Evolutionary conservation across 805 yeast genomes (phyloP).

Genomic region (Huiozyma sinensis): DNA sequence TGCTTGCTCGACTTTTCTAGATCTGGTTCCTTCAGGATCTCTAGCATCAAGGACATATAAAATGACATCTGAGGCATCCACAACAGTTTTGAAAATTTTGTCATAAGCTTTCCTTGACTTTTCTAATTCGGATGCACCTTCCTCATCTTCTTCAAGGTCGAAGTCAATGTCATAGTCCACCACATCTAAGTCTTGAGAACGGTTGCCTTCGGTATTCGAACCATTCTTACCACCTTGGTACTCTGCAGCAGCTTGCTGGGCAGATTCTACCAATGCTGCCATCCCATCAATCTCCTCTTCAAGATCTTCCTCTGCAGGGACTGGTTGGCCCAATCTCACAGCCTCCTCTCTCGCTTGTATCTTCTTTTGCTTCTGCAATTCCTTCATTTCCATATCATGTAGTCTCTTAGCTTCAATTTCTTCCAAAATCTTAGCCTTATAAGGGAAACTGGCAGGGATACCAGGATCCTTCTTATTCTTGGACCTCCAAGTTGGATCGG

Average conservation of each 20-base stretch:
- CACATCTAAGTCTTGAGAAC: constrained; percentile 33
- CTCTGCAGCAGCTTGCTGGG: constrained; percentile 75
- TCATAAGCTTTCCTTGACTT: constrained; percentile 86
- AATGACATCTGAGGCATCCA: constrained; percentile 84
- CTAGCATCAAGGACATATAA: constrained; percentile 94
- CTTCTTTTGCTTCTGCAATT: constrained; percentile 39
- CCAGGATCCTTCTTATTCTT: constrained; percentile 81
- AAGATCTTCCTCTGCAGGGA: constrained; percentile 29
- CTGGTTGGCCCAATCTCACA: constrained; percentile 30
- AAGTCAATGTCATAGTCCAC: constrained; percentile 40
- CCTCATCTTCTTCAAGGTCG: constrained; percentile 32
- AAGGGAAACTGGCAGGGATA: constrained; percentile 90
- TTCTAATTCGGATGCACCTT: constrained; percentile 43
- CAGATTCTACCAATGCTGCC: constrained; percentile 81
- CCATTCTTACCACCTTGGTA: constrained; percentile 42
- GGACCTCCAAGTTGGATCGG: constrained; percentile 90
- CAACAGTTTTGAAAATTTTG: constrained; percentile 85
- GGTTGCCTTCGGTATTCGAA: constrained; percentile 9
- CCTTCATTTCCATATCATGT: constrained; percentile 44
- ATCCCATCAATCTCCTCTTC: constrained; percentile 44
- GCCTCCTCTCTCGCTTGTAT: constrained; percentile 31
- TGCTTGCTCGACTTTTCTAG: constrained; percentile 83
- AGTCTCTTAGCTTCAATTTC: constrained; percentile 59
- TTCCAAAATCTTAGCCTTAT: constrained; percentile 69
- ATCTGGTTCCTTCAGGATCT: constrained; percentile 92